Evolutionary conservation across 805 yeast species (phyloP).

Genomic region (Barnettozyma botsteinii): DNA sequence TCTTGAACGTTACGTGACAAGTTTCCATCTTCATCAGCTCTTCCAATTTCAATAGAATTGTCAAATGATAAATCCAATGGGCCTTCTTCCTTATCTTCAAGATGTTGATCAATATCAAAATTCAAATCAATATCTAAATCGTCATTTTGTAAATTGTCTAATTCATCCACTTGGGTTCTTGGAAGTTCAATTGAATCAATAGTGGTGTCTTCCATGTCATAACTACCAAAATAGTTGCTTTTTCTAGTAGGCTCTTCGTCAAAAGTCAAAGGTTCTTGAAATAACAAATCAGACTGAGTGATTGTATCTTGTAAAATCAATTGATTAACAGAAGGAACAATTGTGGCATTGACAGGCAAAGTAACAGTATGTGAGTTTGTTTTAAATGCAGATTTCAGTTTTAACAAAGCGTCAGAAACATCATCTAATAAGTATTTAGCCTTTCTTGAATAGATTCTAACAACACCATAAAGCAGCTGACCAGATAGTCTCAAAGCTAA

Average conservation of each 20-base stretch:
- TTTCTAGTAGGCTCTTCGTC: constrained; percentile 22
- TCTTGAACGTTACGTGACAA: constrained; percentile 12
- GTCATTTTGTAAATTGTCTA: constrained; percentile 28
- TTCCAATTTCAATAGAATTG: constrained; percentile 48
- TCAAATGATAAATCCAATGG: constrained; percentile 28
- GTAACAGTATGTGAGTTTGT: constrained; percentile 42
- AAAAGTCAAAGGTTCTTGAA: constrained; percentile 49
- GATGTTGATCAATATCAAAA: constrained; percentile 33
- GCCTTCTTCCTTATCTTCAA: constrained; percentile 16
- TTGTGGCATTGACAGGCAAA: constrained; percentile 54
- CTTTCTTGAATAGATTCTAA: constrained; percentile 78
- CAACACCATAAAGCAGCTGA: constrained; percentile 81
- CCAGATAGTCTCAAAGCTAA: constrained; percentile 80
- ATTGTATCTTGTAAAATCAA: constrained; percentile 71
- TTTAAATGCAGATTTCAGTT: constrained; percentile 62
- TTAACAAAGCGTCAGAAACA: constrained; percentile 67
- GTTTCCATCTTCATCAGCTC: constrained; percentile 29
- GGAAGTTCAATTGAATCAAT: constrained; percentile 67
- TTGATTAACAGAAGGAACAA: constrained; percentile 51
- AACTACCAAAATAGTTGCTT: constrained; percentile 14
- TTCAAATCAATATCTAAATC: constrained; percentile 54
- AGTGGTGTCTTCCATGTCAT: constrained; percentile 11
- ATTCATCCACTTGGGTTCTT: constrained; percentile 37
- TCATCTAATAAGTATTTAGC: constrained; percentile 81
- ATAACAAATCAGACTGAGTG: constrained; percentile 67